Conservation (phyloP, 331 rosid genomes). For the Saraca asoca region DNA sequence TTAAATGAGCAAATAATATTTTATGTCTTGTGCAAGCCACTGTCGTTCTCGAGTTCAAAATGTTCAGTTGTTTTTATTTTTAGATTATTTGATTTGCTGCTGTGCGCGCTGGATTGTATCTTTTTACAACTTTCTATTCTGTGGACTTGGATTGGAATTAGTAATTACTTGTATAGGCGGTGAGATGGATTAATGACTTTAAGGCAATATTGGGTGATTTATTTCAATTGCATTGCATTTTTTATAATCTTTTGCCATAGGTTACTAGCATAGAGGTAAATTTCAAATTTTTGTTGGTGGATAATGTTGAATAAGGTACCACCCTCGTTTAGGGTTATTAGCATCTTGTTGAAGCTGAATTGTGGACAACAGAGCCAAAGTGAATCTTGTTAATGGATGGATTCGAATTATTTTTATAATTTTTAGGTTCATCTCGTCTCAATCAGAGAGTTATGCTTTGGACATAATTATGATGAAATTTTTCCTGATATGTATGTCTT, state of each 20-base stretch:
- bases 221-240: neutral
- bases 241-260: neutral
- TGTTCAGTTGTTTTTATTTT: slow-evolving; percentile 1
- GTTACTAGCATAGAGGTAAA: neutral
- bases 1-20: neutral
- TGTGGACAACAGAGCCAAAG: too few species aligned
- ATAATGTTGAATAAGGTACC: slow-evolving; percentile 5
- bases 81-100: neutral
- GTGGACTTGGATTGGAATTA: neutral
- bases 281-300: neutral
- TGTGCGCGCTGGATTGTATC: neutral
- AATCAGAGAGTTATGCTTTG: neutral
- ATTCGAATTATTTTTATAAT: slow-evolving; percentile 23
- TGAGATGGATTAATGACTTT: slow-evolving; percentile 20
- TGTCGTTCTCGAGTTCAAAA: neutral
- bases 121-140: too few species aligned
- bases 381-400: slow-evolving; percentile 9
- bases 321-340: neutral
- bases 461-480: slow-evolving; percentile 23
- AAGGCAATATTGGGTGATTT: neutral
- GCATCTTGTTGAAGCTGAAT: too few species aligned
- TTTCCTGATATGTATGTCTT: neutral
- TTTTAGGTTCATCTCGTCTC: slow-evolving; percentile 3
- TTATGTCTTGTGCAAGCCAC: neutral
- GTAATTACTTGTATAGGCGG: neutral